Evolutionary conservation across 169 alveolate genomes (phyloP), one percentile per base, ranked within the genome.

Genomic region (Eimeria praecox): DNA sequence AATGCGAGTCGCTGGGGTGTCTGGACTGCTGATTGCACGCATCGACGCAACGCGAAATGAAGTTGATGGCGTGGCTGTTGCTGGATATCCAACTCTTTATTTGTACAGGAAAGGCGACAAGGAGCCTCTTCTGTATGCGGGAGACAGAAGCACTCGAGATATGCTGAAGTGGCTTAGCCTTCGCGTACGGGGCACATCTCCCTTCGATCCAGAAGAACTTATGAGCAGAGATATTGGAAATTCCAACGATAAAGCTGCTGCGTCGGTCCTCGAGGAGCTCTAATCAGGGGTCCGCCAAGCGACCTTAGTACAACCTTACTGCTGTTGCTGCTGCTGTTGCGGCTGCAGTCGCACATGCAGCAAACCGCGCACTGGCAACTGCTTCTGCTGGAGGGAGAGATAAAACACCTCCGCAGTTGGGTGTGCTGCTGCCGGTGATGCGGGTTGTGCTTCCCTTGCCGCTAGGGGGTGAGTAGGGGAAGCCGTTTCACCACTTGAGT

Each of bases 61-160:
- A 64, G 95, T 94, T 24, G 95, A 91, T 3, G 91, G 95, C 42
- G 83, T 94, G 27, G 54, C 33, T 4, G 75, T 94, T 22, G 30
- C 83, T 18, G 96, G 90, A n/a, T 94, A 94, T 42, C 96, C 96
- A 14, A 94, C 96, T 35, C 62, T 94, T n/a, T 83, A 64, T 42
- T 90, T 94, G 44, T 94, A 82, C 82, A 83, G 82, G 27, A 82
- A 9, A 56, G 90, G 90, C 33, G 73, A 71, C n/a, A 27, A 92
- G 44, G 92, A 73, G 24, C 93, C 96, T 16, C 64, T 62, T 4
- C 38, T 64, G 35, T 92, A 92, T 40, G 56, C 62, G 20, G 96
- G 96, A 66, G 96, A 92, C 64, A 33, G 93, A 35, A 92, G 83
- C 78, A 80, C 90, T 38, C 54, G 66, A n/a, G 96, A 92, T 46